Evolutionary conservation across 2,329 filamentous ascomycete genomes (phyloP), one percentile per base, ranked within the genome.

Genomic region (Gnomoniopsis sp.): DNA sequence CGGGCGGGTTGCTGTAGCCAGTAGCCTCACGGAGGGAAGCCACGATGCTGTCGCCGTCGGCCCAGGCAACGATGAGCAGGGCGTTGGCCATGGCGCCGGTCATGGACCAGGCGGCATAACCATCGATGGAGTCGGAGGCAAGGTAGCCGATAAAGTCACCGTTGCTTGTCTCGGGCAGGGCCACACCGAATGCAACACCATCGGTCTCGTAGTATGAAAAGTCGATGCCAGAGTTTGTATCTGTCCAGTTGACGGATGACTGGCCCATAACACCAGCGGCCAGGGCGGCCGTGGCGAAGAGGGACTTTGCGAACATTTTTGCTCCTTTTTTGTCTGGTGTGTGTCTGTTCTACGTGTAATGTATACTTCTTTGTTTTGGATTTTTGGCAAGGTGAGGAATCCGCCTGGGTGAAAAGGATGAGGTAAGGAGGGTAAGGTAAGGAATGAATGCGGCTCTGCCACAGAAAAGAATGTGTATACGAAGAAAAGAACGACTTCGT

Each of bases 131-230:
- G n/a, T 72, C 63, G 1, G 75, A 75, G 1, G 69, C 75, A 48
- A 86, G 73, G 65, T 84, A 79, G 8, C 77, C 79, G 60, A 85
- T 82, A 63, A 85, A 77, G 67, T 85, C 82, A 12, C 74, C 75
- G 1, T 69, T 74, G 15, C 77, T 69, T 12, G 70, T 76, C 60
- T 80, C 72, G 1, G 82, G 81, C 2, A 83, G 67, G 1, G 78
- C 79, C 43, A 85, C 72, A 65, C 79, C 80, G 56, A 83, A 78
- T 14, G 57, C 60, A 38, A 58, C 49, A 23, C 57, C 60, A n/a
- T 50, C 36, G 46, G 49, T 59, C 53, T 59, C 43, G 33, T 62
- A 62, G 57, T 62, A 62, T 1, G 60, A 62, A 57, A 59, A 62
- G 34, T 49, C 51, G 53, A 62, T 62, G 22, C 53, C 57, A 19